Evolutionary conservation across 805 yeast species (phyloP), one percentile per base, ranked within the genome.

Genomic region (Naumovozyma castellii): DNA sequence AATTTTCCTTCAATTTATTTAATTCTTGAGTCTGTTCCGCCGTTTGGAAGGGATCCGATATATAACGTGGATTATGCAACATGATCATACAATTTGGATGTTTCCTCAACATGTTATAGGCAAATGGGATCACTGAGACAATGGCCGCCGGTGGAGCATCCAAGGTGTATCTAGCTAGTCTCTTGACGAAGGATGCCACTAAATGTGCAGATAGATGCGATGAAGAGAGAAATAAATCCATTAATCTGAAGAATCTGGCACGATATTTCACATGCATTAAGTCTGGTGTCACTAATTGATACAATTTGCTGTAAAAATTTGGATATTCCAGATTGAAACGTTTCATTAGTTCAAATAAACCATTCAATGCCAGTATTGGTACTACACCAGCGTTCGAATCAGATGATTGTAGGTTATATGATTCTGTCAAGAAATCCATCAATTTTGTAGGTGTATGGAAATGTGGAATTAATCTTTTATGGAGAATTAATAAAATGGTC

Each of bases 1-100:
- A 74, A 4, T 57, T 56, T 0, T 43, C 40, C 9, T 53, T 51
- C 32, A 43, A 37, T 15, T 32, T 15, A 36, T 49, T 51, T 17
- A 51, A 38, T 4, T 45, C 40, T 1, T 41, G 56, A 42, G 47
- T 66, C 53, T 58, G 47, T 29, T 53, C 56, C 10, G 43, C 39
- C 9, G 56, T 39, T 36, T 50, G 49, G 36, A 56, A 56, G 16
- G 60, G 54, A 36, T 50, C 45, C 1, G 51, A 44, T 6, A 61
- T 47, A 40, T 45, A 61, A 25, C 43, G 51, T 16, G 66, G 64
- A 39, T 59, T 59, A 53, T 92, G 97, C 32, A 90, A 70, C 72
- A 90, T 67, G 18, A 81, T 67, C 95, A 88, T 90, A 68, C 97
- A 88, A 4, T 88, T 77, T 34, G 97, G 97, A 62, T 92, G 98